phyloP scores from a whole-genome alignment of 192 early-diverging fungal species.

The Coemansia sp. region DNA sequence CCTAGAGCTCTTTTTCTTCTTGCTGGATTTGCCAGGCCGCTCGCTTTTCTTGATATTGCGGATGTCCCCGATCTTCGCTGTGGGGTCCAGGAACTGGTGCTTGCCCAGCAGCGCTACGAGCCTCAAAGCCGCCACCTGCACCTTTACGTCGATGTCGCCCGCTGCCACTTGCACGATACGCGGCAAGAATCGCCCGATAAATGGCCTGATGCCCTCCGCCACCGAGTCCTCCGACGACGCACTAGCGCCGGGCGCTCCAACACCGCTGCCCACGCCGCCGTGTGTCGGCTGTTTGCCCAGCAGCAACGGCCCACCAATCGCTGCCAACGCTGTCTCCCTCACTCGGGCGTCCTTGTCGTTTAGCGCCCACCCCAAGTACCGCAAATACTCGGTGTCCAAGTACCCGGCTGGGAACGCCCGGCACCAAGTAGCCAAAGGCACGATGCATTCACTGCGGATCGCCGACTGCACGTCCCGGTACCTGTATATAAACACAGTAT shows the following conservation, averaged over 20 bases:
- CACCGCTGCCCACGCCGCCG: constrained; percentile 64
- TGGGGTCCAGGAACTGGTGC: constrained; percentile 36
- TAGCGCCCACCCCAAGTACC: constrained; percentile 87
- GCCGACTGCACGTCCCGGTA: constrained; percentile 84
- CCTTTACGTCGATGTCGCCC: constrained; percentile 41
- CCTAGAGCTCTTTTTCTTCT: constrained; percentile 5
- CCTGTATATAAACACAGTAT: constrained; percentile 86
- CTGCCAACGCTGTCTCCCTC: constrained; percentile 70
- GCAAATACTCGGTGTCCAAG: constrained; percentile 71
- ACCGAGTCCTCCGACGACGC: constrained; percentile 58
- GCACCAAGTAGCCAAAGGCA: constrained; percentile 82
- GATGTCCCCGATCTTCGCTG: constrained; percentile 35
- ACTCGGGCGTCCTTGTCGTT: constrained; percentile 77
- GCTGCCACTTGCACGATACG: constrained; percentile 52
- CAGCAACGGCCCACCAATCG: constrained; percentile 60
- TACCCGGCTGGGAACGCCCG: constrained; percentile 68
- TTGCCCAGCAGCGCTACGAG: constrained; percentile 34
- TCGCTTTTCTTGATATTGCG: constrained; percentile 11
- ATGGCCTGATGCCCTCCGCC: constrained; percentile 51
- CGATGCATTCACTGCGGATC: constrained; percentile 84
- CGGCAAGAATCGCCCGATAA: constrained; percentile 38
- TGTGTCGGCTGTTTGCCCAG: constrained; percentile 62
- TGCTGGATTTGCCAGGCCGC: background rate
- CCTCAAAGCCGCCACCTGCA: constrained; percentile 50
- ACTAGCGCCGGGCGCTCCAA: constrained; percentile 73